These are phyloP conservation scores for Nannizziopsis arthrosporioides DNA, from an alignment of 2,329 filamentous ascomycete genomes.

Conservation along the genomic window DNA sequence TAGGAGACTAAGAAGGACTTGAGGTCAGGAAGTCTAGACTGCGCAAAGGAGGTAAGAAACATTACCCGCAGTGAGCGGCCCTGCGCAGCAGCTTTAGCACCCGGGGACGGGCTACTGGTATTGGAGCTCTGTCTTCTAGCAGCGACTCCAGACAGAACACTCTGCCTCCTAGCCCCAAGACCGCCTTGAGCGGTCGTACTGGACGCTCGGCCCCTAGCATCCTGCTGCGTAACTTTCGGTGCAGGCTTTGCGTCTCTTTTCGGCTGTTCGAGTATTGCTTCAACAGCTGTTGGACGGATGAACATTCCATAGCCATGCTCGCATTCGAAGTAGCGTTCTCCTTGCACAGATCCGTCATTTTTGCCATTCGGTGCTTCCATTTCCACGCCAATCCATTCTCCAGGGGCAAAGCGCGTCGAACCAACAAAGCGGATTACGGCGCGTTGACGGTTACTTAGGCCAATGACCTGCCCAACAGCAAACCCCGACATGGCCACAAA, in stretches of 20 bases:
- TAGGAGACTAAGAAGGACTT: slow-evolving; percentile 49
- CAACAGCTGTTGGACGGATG: slow-evolving; percentile 59
- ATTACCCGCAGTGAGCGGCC: slow-evolving; percentile 30
- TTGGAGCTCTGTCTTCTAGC: slow-evolving; percentile 58
- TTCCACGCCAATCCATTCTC: slow-evolving; percentile 84
- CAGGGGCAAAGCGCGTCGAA: slow-evolving; percentile 63
- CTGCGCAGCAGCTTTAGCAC: slow-evolving; percentile 40
- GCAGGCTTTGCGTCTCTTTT: slow-evolving; percentile 15
- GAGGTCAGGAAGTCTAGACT: slow-evolving; percentile 13
- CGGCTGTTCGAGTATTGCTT: slow-evolving; percentile 37
- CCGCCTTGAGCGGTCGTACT: slow-evolving; percentile 27
- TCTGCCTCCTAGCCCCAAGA: slow-evolving; percentile 32
- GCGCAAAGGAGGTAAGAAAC: background rate
- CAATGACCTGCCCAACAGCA: slow-evolving; percentile 58
- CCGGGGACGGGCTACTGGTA: slow-evolving; percentile 61
- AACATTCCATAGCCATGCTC: slow-evolving; percentile 66
- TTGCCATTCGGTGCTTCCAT: slow-evolving; percentile 72
- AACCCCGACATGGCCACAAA: slow-evolving; percentile 25
- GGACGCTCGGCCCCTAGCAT: slow-evolving; percentile 31
- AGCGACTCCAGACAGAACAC: slow-evolving; percentile 42
- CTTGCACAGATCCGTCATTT: slow-evolving; percentile 86
- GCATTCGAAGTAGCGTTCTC: slow-evolving; percentile 80
- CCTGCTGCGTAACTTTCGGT: slow-evolving; percentile 22
- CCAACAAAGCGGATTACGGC: slow-evolving; percentile 74
- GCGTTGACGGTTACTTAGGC: slow-evolving; percentile 64